phyloP scores from a whole-genome alignment of 2,329 filamentous ascomycete species.

The Camillea tinctor region DNA sequence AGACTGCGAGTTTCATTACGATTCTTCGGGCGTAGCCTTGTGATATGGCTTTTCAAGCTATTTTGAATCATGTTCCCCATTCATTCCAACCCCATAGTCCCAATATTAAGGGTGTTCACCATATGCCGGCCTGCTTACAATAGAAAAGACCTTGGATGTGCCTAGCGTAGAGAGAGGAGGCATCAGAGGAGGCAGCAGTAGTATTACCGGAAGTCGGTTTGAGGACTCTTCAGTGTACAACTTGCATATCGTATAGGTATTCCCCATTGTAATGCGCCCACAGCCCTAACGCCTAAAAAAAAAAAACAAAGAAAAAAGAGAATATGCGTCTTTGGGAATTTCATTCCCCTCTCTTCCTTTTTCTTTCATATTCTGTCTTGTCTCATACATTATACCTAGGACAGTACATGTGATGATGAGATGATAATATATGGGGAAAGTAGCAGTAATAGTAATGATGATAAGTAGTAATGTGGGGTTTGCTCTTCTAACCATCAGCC shows the following conservation, averaged over 20 bases:
- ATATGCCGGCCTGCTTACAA: not conserved
- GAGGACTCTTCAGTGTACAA: not conserved
- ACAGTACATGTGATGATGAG: too few species aligned
- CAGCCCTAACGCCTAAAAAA: not conserved
- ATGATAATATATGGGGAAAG: too few species aligned
- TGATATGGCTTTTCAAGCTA: not conserved
- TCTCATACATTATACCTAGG: too few species aligned
- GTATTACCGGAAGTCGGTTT: not conserved
- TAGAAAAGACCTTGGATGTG: not conserved
- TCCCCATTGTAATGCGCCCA: not conserved
- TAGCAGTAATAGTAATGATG: too few species aligned
- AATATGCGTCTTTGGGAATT: not conserved
- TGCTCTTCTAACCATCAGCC: constrained; percentile 44
- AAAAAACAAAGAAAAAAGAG: too few species aligned
- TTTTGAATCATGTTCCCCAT: not conserved
- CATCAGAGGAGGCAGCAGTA: not conserved
- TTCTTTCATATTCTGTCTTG: too few species aligned
- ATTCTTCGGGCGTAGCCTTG: not conserved
- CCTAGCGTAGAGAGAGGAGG: not conserved
- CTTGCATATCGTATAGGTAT: not conserved
- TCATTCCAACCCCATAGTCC: not conserved
- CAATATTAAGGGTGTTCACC: not conserved
- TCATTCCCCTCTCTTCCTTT: too few species aligned
- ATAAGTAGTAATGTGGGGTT: too few species aligned
- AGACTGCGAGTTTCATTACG: not conserved